Evolutionary conservation across 2,329 filamentous ascomycete species (phyloP), one percentile per base, ranked within the genome.

Genomic region (Aspergillus pseudonomiae): DNA sequence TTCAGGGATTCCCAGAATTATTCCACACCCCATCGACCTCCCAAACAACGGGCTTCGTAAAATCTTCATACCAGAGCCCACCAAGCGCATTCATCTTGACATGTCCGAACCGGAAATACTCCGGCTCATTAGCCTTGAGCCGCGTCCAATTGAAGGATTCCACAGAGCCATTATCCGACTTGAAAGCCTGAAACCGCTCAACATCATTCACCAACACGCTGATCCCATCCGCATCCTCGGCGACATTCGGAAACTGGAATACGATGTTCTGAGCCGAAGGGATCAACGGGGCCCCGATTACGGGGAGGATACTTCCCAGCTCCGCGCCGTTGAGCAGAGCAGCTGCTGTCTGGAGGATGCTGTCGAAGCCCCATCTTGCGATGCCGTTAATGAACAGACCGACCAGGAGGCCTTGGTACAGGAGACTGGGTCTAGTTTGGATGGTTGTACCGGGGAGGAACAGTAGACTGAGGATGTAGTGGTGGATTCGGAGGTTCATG

Each of bases 311-410:
- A 30, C 75, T 78, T 7, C 74, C 75, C 3, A 78, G 65, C 50
- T 74, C 71, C 4, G 68, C 77, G 16, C 76, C 78, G 39, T 75
- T 73, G 14, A 79, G 74, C 34, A 89, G 72, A 24, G 82, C 80
- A 2, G 74, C 80, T 1, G 85, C 83, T 0, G 86, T 88, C 69
- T 89, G 82, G 0, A 89, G 79, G 61, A 89, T 86, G 59, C 79
- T 81, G 67, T 84, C 86, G 70, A 88, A 89, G 3, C 86, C 86
- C 86, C 86, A 89, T n/a, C 86, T 79, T 2, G 86, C 86, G 59
- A 87, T 83, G 34, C 86, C 86, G 70, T 88, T 89, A 77, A 89
- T 84, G 75, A 88, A 89, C 0, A 89, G 76, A 0, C 86, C 87
- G 12, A 88, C 74, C 0, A 89, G 78, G 6, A 89, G 77, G n/a